A percentile compares a stretch with the other conserved stretches of the same genome.
phyloP scores from a whole-genome alignment of 257 asterid genomes.

The Nicotiana otophora region DNA sequence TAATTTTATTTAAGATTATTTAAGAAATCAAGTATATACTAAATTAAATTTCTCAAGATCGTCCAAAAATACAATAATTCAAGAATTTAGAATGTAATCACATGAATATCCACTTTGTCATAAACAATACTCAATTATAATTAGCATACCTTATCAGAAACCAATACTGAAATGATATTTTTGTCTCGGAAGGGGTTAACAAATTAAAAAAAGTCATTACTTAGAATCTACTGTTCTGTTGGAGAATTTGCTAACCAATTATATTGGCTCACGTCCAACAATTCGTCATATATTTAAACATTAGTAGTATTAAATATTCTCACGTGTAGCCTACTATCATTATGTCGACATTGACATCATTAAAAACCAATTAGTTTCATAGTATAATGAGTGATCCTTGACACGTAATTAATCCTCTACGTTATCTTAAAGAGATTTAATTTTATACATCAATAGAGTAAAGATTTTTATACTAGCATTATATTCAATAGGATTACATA shows the following conservation, averaged over 20 bases:
- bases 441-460: background rate
- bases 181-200: background rate
- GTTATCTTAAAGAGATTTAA: background rate
- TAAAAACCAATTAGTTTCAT: background rate
- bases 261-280: background rate
- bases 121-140: background rate
- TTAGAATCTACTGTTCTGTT: background rate
- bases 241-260: slow-evolving; percentile 18
- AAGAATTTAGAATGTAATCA: background rate
- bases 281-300: background rate
- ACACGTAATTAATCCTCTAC: background rate
- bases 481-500: no score
- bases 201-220: background rate
- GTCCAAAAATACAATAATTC: background rate
- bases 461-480: no score
- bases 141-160: background rate
- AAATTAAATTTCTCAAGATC: background rate
- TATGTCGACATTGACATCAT: background rate
- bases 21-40: no score
- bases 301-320: background rate
- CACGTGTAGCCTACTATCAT: slow-evolving; percentile 8
- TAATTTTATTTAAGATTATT: no score
- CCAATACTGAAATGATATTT: background rate
- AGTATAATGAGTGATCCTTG: background rate
- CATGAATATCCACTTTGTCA: background rate